Base-by-base conservation (phyloP, 1,284 basidiomycete genomes). In the Sparassis latifolia region DNA sequence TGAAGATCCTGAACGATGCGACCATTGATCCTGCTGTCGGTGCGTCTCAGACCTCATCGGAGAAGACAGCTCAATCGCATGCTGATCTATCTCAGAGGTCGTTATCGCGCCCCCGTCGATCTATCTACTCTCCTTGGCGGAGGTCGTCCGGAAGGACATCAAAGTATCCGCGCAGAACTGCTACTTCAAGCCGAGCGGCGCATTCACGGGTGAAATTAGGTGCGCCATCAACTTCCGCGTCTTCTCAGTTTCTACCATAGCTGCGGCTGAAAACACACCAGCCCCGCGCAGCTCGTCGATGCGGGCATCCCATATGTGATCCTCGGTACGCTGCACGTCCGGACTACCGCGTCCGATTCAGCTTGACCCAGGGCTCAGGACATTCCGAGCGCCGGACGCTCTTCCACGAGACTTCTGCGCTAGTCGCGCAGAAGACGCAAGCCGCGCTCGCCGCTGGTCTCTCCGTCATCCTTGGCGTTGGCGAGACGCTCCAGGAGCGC, bases 171-270 rank as follows among this genome's bases (percentile, higher is more conserved):
- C 95, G 28, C 97, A 99, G 72, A 98, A 98, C 75, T 84, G 83
- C 61, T 93, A 95, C 78, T 77, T 78, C 69, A 89, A 93, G 71
- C 65, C 79, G 10, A 84, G 82, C 28, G 96, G 96, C 48, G 96
- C 96, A 27, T 99, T 88, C 77, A 99, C 97, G 7, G 96, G 94
- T 52, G 94, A 97, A 71, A 91, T 91, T 72, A 93, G 88, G 89
- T 84, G 51, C 42, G 72, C 66, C 12, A 40, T 35, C 31, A 10
- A 42, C 33, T 7, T 7, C 6, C 35, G 7, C 12, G 35, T 6
- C 12, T 37, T 37, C 35, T 37, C 12, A 6, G 12, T 37, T 6
- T 12, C 6, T 37, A 37, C 35, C 35, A 37, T 20, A 20, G 20
- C 20, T 20, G 37, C 28, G 5, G 28, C 40, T 30, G 4, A 48